Evolutionary conservation across 768 basidiomycete species (phyloP).

Genomic region (Tricholomella constricta): DNA sequence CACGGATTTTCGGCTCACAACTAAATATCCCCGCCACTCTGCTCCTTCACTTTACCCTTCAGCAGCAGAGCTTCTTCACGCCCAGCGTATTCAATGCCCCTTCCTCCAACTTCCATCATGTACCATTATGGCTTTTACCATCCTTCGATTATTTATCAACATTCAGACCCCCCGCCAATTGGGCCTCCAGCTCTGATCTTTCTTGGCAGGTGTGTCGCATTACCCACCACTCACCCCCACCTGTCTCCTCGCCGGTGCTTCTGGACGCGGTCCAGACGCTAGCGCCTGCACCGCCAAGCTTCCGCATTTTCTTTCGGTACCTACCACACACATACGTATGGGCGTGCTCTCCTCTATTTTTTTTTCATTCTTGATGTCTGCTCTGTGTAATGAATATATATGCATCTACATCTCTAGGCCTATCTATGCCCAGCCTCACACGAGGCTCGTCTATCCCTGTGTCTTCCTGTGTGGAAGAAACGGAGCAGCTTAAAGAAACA

Average conservation of each 20-base stretch:
- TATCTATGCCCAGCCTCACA: too few species aligned
- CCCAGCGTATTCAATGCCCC: neutral
- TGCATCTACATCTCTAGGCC: too few species aligned
- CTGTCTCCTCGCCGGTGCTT: neutral
- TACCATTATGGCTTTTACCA: neutral
- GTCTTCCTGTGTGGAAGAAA: too few species aligned
- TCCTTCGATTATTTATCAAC: constrained; percentile 2
- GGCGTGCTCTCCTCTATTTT: constrained; percentile 4
- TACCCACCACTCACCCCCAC: neutral
- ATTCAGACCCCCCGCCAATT: neutral
- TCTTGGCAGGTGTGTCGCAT: neutral
- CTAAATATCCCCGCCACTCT: neutral
- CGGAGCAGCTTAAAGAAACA: too few species aligned
- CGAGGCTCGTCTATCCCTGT: too few species aligned
- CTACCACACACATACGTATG: neutral
- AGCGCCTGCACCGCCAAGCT: constrained; percentile 16
- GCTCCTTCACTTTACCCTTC: neutral
- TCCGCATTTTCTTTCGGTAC: neutral
- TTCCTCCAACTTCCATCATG: neutral
- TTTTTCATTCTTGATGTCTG: neutral
- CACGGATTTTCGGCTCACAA: neutral
- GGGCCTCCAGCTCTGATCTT: neutral
- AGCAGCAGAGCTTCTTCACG: neutral
- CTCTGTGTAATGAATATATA: constrained; percentile 9
- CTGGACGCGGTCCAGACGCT: constrained; percentile 18